phyloP scores from a whole-genome alignment of 306 rosid genomes.

The Amphicarpaea edgeworthii region DNA sequence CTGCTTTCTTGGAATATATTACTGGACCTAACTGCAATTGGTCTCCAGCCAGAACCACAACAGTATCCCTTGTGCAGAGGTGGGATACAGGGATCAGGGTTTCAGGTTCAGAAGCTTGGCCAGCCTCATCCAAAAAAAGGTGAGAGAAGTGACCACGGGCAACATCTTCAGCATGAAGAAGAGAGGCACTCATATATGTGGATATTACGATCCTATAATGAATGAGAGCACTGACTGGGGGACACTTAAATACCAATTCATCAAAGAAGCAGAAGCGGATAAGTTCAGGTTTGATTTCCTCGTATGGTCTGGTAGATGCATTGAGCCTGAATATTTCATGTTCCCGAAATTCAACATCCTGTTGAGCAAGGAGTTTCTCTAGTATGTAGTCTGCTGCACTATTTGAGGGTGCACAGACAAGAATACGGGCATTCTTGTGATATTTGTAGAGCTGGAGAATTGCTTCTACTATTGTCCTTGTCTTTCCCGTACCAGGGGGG shows the following conservation, averaged over 20 bases:
- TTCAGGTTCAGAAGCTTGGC: conserved; percentile 98
- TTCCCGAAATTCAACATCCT: conserved; percentile 51
- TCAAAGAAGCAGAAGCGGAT: conserved; percentile 74
- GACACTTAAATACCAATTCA: conserved; percentile 71
- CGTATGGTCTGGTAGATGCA: conserved; percentile 70
- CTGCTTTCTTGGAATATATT: conserved; percentile 76
- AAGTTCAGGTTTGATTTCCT: conserved; percentile 71
- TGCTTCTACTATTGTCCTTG: conserved; percentile 80
- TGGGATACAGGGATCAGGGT: conserved; percentile 80
- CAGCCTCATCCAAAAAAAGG: conserved; percentile 95
- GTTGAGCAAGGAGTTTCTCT: conserved; percentile 66
- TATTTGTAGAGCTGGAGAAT: conserved; percentile 75
- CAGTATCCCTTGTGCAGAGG: conserved; percentile 69
- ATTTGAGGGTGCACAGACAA: conserved; percentile 91
- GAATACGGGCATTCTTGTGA: conserved; percentile 60
- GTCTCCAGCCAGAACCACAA: conserved; percentile 95
- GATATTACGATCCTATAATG: conserved; percentile 75
- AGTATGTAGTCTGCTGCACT: conserved; percentile 86
- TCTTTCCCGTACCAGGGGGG: conserved; percentile 97
- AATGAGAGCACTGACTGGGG: conserved; percentile 62
- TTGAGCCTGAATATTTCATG: conserved; percentile 83
- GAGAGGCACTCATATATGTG: conserved; percentile 79
- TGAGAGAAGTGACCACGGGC: conserved; percentile 85
- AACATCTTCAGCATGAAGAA: conserved; percentile 75
- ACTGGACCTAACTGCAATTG: conserved; percentile 97